These are phyloP conservation scores for Dendrothele bispora DNA, from an alignment of 768 basidiomycete genomes.

Conservation along the genomic window DNA sequence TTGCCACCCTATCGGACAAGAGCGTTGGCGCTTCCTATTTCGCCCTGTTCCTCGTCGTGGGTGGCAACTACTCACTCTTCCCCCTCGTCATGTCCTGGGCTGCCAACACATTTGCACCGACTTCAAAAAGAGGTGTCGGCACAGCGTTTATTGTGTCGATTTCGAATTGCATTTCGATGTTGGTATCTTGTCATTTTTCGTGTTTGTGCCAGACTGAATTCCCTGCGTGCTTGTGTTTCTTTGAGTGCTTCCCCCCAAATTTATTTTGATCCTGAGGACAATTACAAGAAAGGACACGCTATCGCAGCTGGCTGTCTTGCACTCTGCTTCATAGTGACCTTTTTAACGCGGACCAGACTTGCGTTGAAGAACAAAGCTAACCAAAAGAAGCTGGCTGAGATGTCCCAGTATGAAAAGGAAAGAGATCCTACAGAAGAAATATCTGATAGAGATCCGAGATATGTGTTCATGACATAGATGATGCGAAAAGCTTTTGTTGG, in stretches of 20 bases:
- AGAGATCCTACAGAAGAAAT: constrained; percentile 33
- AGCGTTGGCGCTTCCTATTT: constrained; percentile 57
- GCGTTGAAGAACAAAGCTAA: constrained; percentile 42
- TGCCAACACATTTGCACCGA: constrained; percentile 57
- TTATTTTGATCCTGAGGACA: constrained; percentile 52
- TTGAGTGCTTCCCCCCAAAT: constrained; percentile 52
- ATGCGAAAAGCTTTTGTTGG: too few relatives aligned
- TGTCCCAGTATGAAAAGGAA: constrained; percentile 32
- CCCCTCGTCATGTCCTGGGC: constrained; percentile 68
- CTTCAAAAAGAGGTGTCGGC: constrained; percentile 59
- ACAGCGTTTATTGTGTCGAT: constrained; percentile 62
- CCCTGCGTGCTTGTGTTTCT: neutral
- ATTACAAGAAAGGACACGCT: constrained; percentile 53
- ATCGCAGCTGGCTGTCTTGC: constrained; percentile 56
- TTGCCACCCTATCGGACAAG: constrained; percentile 50
- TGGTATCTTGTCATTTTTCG: constrained; percentile 11
- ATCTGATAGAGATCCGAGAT: constrained; percentile 50
- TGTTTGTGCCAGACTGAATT: neutral
- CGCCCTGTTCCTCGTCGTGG: constrained; percentile 55
- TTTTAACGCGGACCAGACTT: constrained; percentile 45
- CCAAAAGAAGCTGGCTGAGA: constrained; percentile 19
- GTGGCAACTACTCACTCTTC: constrained; percentile 54
- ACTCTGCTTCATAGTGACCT: constrained; percentile 40
- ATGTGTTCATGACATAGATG: constrained; percentile 54
- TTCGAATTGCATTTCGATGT: constrained; percentile 60